A percentile compares a stretch with the other conserved stretches of the same genome.
These are phyloP conservation scores for Helianthus annuus DNA, from an alignment of 129 eudicot genomes.

Conservation along the genomic window HanXRQr2.0-SUNRISE NC_035439.2:78705513-78706012, in stretches of 20 bases:
- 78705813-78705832: constrained; percentile 51
- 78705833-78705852: constrained; percentile 58
- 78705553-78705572: too few species aligned
- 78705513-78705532: too few species aligned
- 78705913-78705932: too few species aligned
- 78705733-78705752: constrained; percentile 60
- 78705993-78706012: too few species aligned
- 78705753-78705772: constrained; percentile 73
- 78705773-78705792: constrained; percentile 54
- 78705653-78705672: constrained; percentile 58
- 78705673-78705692: constrained; percentile 56
- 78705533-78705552: too few species aligned
- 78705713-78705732: constrained; percentile 61
- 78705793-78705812: constrained; percentile 67
- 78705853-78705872: constrained; percentile 8
- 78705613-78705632: constrained; percentile 35
- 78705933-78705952: constrained; percentile 33
- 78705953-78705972: too few species aligned
- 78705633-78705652: constrained; percentile 36
- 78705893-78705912: constrained; percentile 1
- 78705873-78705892: not conserved
- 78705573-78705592: too few species aligned
- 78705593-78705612: not conserved
- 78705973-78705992: too few species aligned
- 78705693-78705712: constrained; percentile 45